phyloP scores from a whole-genome alignment of 257 asterid genomes.

The Solanum bukasovii region DNA sequence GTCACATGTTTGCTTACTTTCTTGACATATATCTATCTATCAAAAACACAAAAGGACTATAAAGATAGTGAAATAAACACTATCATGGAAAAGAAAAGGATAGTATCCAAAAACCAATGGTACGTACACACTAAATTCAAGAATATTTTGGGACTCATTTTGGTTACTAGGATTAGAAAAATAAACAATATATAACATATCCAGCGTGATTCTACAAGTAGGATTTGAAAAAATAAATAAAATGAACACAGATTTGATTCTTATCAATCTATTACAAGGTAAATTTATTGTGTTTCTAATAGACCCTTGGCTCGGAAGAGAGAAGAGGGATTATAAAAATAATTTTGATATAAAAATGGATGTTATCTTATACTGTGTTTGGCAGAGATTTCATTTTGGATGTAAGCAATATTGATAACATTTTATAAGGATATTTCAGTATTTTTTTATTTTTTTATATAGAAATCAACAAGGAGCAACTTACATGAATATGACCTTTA shows the following conservation, averaged over 20 bases:
- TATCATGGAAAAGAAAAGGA: neutral
- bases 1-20: neutral
- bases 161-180: neutral
- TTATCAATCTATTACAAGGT: neutral
- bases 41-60: neutral
- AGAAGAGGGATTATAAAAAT: neutral
- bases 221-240: neutral
- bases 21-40: neutral
- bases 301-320: neutral
- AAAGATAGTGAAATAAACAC: neutral
- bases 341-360: neutral
- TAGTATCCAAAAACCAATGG: neutral
- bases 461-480: neutral
- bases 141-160: neutral
- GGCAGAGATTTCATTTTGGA: neutral
- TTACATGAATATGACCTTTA: neutral
- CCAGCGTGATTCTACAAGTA: neutral
- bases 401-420: neutral
- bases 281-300: no score
- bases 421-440: neutral
- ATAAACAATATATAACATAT: neutral
- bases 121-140: neutral
- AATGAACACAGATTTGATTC: accelerated
- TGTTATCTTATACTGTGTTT: neutral
- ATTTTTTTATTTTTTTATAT: neutral